Evolutionary conservation across 345 rosid genomes (phyloP), one percentile per base, ranked within the genome.

Genomic region (Brassica napus): DNA sequence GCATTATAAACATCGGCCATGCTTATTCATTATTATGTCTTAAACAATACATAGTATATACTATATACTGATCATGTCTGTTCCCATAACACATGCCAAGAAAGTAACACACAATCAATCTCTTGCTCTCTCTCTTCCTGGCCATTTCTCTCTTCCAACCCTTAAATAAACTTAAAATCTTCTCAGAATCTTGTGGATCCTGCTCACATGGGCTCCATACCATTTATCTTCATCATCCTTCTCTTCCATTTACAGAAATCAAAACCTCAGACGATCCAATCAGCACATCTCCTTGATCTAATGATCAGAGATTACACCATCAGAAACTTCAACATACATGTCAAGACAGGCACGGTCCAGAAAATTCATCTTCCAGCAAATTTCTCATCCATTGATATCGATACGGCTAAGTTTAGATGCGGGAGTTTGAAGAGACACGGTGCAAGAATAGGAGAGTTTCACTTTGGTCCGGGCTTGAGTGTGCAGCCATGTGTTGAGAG

Each of bases 291-390:
- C 14, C 94, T 95, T 6, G 99, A 95, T 86, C 91, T 93, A 72
- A 82, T 91, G 75, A 89, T 93, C 18, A 87, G 91, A 79, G 94
- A 95, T 81, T 90, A 91, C 88, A 87, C 93, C 4, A 85, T 93
- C 64, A 87, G 89, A 81, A 90, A 88, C 85, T 89, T 82, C 75
- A 76, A 79, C 85, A 79, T 75, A 31, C 85, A 73, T 69, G 18
- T 88, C 76, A 86, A 61, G 72, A 95, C 98, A 44, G 98, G 97
- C 1, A 77, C 54, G 1, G 4, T 89, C 11, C 93, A 89, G 52
- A 57, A 88, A n/a, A 85, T 93, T n/a, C 68, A 77, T 30, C 85
- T 95, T 57, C 98, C 99, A 1, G 85, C 86, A 28, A 95, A 93
- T 30, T 86, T 95, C 83, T 91, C 99, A 0, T 94, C 97, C 74